Base-by-base conservation (phyloP, 2,329 filamentous ascomycete genomes). In the Cytospora piceae region DNA sequence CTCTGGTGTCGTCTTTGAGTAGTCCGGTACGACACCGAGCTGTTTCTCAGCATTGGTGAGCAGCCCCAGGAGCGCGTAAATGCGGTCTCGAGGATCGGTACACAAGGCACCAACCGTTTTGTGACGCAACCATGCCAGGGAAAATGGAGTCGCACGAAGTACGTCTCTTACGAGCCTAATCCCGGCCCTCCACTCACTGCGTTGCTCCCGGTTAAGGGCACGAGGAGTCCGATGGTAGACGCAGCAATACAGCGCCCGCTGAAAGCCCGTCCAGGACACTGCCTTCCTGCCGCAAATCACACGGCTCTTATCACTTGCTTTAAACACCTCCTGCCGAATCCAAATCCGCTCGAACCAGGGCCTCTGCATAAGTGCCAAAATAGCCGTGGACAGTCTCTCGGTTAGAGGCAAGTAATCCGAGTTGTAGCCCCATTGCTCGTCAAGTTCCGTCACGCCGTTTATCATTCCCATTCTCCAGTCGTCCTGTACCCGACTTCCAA, bases 251-350 rank as follows among this genome's bases (percentile, higher is more conserved):
- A 49, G 8, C 8, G n/a, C 46, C 46, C n/a, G 46, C 46, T 11
- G 46, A 12, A 49, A 49, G n/a, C 1, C 9, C n/a, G 7, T 9
- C 46, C 46, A 49, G n/a, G 5, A 1, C n/a, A 49, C n/a, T 24
- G 11, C n/a, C 46, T 24, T 49, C 3, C 8, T 49, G 17, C 56
- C 56, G 56, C 56, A 58, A 8, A 58, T 14, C 7, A 42, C 31
- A 15, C 6, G 15, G 32, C 31, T 32, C 29, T 24, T 9, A 1
- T 32, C 24, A 11, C 9, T 7, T 3, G 66, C 69, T 17, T 70
- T 63, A 17, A 62, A 69, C 24, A 69, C 62, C 61, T 72, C 70
- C 61, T 72, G 70, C 52, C 70, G 65, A 20, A 72, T 69, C 69
- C 70, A 72, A 3, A 60, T 65, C 27, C 70, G 70, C 20, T 22